These are phyloP conservation scores for Besnoitia besnoiti DNA, from an alignment of 169 alveolate genomes.

Conservation along the genomic window DNA sequence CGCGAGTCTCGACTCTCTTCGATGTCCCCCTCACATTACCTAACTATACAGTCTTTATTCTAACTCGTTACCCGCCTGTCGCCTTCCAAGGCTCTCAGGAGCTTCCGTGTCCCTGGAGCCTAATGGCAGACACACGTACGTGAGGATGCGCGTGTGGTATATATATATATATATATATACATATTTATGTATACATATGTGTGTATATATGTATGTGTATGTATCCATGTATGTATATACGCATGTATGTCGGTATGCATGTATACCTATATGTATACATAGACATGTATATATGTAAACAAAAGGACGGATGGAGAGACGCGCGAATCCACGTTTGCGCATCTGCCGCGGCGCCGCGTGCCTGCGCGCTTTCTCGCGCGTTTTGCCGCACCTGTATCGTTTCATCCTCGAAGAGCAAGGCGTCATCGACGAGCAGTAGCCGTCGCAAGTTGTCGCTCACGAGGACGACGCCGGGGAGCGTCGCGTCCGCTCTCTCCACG, in stretches of 20 bases:
- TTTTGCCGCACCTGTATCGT: constrained; percentile 51
- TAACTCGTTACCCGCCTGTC: too few species aligned
- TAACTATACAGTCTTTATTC: too few species aligned
- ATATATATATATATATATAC: background rate
- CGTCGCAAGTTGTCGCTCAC: constrained; percentile 21
- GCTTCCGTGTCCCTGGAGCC: too few species aligned
- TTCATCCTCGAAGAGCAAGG: constrained; percentile 61
- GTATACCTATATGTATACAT: background rate
- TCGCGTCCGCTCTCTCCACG: background rate
- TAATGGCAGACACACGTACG: too few species aligned
- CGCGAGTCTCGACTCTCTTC: too few species aligned
- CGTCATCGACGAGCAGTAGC: constrained; percentile 55
- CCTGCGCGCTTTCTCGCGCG: background rate
- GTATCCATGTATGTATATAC: background rate
- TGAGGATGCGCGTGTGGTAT: too few species aligned
- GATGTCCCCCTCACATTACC: too few species aligned
- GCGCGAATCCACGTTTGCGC: background rate
- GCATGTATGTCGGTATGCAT: background rate
- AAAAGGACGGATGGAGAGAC: background rate
- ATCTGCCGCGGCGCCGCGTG: background rate
- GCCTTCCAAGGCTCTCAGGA: too few species aligned
- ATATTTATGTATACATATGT: background rate
- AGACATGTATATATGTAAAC: background rate
- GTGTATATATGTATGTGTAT: background rate
- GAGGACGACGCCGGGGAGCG: background rate